phyloP scores from a whole-genome alignment of 176 grass and related monocot species.

The Lolium perenne region DNA sequence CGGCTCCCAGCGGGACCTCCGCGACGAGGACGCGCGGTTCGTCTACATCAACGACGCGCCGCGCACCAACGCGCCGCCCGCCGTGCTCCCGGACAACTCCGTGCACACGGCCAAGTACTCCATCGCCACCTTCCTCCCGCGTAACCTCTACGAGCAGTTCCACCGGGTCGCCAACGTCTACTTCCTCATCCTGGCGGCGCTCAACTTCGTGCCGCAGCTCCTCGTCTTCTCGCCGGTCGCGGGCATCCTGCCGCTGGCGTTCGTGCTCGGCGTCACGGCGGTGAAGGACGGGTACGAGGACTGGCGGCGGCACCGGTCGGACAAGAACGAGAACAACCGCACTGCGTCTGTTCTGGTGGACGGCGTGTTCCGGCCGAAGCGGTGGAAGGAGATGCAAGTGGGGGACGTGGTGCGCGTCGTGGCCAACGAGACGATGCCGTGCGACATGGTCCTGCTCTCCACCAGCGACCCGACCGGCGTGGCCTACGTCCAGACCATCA shows the following conservation, averaged over 20 bases:
- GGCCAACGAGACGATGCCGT: conserved; percentile 78
- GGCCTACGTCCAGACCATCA: conserved; percentile 92
- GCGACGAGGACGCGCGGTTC: conserved; percentile 89
- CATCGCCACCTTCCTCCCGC: conserved; percentile 81
- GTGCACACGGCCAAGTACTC: conserved; percentile 82
- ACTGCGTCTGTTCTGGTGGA: conserved; percentile 35
- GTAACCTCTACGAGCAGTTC: conserved; percentile 98
- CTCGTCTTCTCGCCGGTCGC: conserved; percentile 60
- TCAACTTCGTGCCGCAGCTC: conserved; percentile 89
- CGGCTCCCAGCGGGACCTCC: conserved; percentile 81
- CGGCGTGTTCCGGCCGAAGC: conserved; percentile 66
- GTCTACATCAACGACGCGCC: conserved; percentile 82
- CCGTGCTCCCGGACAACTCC: conserved; percentile 60
- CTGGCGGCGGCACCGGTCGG: conserved; percentile 84
- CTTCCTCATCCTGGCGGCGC: conserved; percentile 67
- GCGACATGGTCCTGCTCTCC: conserved; percentile 91
- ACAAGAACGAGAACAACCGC: conserved; percentile 83
- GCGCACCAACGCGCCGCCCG: conserved; percentile 52
- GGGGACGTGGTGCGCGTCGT: conserved; percentile 67
- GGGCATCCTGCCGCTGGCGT: conserved; percentile 70
- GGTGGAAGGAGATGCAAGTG: conserved; percentile 73
- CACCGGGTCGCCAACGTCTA: conserved; percentile 87
- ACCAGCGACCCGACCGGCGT: conserved; percentile 94
- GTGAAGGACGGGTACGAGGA: conserved; percentile 98
- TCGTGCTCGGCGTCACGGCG: conserved; percentile 83